Base-by-base conservation (phyloP, 495 filamentous ascomycete genomes). In the Lichina pygmaea region DNA sequence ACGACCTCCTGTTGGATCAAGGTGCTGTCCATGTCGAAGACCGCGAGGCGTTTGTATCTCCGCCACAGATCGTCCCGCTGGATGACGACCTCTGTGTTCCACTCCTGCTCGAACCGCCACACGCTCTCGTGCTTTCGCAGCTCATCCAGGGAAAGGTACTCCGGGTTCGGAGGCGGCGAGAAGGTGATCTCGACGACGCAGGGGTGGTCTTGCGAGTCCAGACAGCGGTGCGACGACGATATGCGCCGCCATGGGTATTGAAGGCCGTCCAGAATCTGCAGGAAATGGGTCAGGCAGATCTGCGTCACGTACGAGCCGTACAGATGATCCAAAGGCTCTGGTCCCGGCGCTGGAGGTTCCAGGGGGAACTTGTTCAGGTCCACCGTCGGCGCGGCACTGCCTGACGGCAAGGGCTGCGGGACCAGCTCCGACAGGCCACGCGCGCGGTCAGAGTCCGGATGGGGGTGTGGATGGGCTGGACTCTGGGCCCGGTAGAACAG, bases 11-110 rank as follows among this genome's bases (percentile, higher is more conserved):
- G 83, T 47, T 86, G 72, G 52, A 97, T 94, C 46, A 97, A 66
- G 0, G 89, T 97, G 49, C 77, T 84, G 59, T 97, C 89, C 89
- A 97, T 97, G 55, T 97, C 89, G 52, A 97, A 97, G 30, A 92
- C 75, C 2, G 81, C 85, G 6, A 97, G 62, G 3, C 81, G 74
- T 55, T 82, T 79, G 55, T 85, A 68, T 17, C 72, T 67, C 39
- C 78, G 70, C 63, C 75, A 82, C n/a, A 81, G 64, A 33, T 64
- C 70, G 49, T 85, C 78, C 41, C 54, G 52, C 56, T 84, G 77
- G 44, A 91, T 62, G 8, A 77, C 71, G 8, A 83, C 73, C 53
- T 93, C 82, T 33, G 91, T 72, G 51, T 83, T 82, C 81, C 81
- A 89, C 58, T 86, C 78, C 32, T 71, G 67, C 66, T 89, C 81